Percentiles rank a stretch among this genome's conserved stretches.
These are phyloP conservation scores for Lentinula lateritia DNA, from an alignment of 768 basidiomycete genomes.

Conservation along the genomic window DNA sequence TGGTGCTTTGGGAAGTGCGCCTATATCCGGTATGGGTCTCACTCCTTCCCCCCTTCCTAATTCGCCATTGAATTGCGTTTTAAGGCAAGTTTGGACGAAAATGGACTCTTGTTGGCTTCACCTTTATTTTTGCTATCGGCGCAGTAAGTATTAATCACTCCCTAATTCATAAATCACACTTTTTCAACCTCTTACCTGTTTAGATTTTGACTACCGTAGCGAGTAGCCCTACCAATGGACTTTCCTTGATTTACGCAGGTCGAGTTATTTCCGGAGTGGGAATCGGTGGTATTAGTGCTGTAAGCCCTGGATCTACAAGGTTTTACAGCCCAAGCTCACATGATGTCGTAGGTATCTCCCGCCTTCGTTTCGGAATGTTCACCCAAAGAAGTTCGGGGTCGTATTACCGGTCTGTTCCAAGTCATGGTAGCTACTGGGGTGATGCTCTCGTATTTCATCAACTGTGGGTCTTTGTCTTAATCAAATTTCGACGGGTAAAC, in stretches of 20 bases:
- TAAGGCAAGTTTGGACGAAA: slow-evolving; percentile 62
- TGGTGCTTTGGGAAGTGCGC: slow-evolving; percentile 72
- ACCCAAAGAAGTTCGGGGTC: slow-evolving; percentile 81
- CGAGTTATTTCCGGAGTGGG: slow-evolving; percentile 78
- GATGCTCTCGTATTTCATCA: slow-evolving; percentile 63
- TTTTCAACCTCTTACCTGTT: not conserved
- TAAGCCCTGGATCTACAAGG: slow-evolving; percentile 49
- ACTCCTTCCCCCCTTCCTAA: not conserved
- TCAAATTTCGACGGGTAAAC: slow-evolving; percentile 26
- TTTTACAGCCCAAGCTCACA: no score
- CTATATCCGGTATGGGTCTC: slow-evolving; percentile 50
- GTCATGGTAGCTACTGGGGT: slow-evolving; percentile 61
- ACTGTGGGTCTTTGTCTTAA: slow-evolving; percentile 42
- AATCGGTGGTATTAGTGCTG: slow-evolving; percentile 66
- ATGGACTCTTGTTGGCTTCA: slow-evolving; percentile 56
- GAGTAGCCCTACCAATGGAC: slow-evolving; percentile 38
- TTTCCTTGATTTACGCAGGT: slow-evolving; percentile 73
- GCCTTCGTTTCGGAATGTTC: slow-evolving; percentile 84
- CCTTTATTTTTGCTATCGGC: slow-evolving; percentile 61
- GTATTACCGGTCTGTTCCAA: slow-evolving; percentile 84
- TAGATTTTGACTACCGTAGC: slow-evolving; percentile 73
- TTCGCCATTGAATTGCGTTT: not conserved
- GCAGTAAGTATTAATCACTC: slow-evolving; percentile 48
- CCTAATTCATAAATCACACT: not conserved
- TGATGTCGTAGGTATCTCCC: slow-evolving; percentile 62